Evolutionary conservation across 2,329 filamentous ascomycete genomes (phyloP), one percentile per base, ranked within the genome.

Genomic region (Exophiala sideris): DNA sequence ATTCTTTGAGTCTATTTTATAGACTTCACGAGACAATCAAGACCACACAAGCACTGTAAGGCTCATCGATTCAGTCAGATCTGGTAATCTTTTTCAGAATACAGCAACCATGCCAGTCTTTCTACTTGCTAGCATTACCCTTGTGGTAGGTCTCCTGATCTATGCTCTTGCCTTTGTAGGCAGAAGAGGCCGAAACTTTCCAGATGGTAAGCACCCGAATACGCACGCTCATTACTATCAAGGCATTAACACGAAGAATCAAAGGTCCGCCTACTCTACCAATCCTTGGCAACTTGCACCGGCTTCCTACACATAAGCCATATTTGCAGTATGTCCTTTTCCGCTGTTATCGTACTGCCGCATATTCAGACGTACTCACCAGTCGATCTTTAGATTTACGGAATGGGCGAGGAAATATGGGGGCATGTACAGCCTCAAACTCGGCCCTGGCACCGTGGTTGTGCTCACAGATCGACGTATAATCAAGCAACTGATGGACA

Each of bases 221-320:
- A 16, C 7, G 5, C 14, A 40, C 12, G 11, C 14, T n/a, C 9
- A 48, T 24, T 11, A 29, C 18, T 29, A 21, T 7, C 5, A 7
- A 45, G 9, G 29, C 14, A 24, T 29, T 24, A 12, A 40, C 38
- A 16, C 4, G 38, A 18, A 14, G 82, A 1, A 46, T 32, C 10
- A 32, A 35, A 55, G 73, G 73, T 0, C 74, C 73, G 8, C 70
- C 69, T 10, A 73, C 71, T 1, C 20, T 74, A 0, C 74, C 74
- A 0, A 46, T 76, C 1, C 62, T 81, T 10, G 79, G 79, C 3
- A 81, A 81, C 39, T 60, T 81, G 3, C 68, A 70, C 34, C 68
- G 71, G 48, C 66, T 74, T 16, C 68, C 70, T 2, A 64, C 57
- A 38, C 66, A 66, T 18, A 62, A 65, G 3, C 57, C 64, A 1